A percentile compares a stretch with the other conserved stretches of the same genome.
Conservation (phyloP, 2,329 filamentous ascomycete genomes). For the Dryadomyces sulphureus region DNA sequence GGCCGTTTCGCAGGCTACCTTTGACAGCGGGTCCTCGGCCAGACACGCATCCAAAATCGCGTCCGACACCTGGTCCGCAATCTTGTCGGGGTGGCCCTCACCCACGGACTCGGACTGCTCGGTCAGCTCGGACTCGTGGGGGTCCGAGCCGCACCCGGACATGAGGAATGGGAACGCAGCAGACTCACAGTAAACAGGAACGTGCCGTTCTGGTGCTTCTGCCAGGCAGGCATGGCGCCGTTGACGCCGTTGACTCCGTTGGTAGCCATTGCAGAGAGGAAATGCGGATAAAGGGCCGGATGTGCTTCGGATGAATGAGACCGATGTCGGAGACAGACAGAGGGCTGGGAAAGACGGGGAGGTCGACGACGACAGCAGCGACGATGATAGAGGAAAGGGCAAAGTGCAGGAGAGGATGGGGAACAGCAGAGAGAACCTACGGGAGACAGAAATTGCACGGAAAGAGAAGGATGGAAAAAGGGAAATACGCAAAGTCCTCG, state of each 20-base stretch:
- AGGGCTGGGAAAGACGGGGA: not conserved
- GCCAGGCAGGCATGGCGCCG: slow-evolving; percentile 18
- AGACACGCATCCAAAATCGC: slow-evolving; percentile 97
- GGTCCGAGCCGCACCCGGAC: too few relatives aligned
- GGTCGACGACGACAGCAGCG: not conserved
- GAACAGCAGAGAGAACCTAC: not conserved
- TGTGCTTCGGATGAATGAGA: not conserved
- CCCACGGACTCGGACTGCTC: slow-evolving; percentile 68
- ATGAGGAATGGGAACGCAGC: not conserved
- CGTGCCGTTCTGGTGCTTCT: slow-evolving; percentile 47
- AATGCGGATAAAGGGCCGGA: not conserved
- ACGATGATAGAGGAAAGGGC: not conserved
- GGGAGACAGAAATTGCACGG: not conserved
- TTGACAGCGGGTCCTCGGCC: slow-evolving; percentile 86
- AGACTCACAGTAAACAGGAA: slow-evolving; percentile 66
- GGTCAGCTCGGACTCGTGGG: not conserved
- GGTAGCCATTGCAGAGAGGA: slow-evolving; percentile 20
- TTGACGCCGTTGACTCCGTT: slow-evolving; percentile 24
- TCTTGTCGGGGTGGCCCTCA: slow-evolving; percentile 91
- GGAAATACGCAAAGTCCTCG: not conserved
- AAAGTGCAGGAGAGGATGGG: not conserved
- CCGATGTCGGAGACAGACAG: slow-evolving; percentile 1
- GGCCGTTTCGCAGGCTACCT: slow-evolving; percentile 97
- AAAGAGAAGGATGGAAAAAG: not conserved
- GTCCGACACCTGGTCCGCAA: slow-evolving; percentile 96